Conservation (phyloP, 768 basidiomycete genomes). For the Trametes cubensis region DNA sequence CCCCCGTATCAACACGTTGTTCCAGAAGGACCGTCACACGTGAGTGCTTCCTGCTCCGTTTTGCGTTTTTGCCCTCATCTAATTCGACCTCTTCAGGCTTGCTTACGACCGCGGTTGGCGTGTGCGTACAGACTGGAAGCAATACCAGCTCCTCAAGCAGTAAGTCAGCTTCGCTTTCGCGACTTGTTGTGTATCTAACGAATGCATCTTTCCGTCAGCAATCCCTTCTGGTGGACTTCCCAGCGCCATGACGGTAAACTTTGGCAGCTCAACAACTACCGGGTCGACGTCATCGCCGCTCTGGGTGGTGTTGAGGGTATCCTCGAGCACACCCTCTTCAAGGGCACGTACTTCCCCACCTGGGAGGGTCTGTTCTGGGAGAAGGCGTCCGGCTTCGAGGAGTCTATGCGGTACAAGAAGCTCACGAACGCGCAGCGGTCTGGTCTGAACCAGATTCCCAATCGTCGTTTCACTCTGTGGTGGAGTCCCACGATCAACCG, state of each 20-base stretch:
- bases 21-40: slow-evolving; percentile 98
- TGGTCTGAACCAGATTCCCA: slow-evolving; percentile 96
- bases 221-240: slow-evolving; percentile 99
- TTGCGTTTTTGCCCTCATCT: not conserved
- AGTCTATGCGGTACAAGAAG: slow-evolving; percentile 94
- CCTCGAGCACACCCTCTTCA: slow-evolving; percentile 95
- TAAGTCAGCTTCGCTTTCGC: slow-evolving; percentile 40
- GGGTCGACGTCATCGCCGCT: slow-evolving; percentile 98
- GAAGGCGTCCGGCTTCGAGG: slow-evolving; percentile 96
- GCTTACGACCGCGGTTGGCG: slow-evolving; percentile 99
- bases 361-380: slow-evolving; percentile 99
- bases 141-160: slow-evolving; percentile 93
- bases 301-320: slow-evolving; percentile 96
- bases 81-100: slow-evolving; percentile 47
- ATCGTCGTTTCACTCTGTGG: slow-evolving; percentile 99
- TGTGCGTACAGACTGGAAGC: slow-evolving; percentile 97
- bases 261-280: slow-evolving; percentile 98
- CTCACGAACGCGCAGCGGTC: slow-evolving; percentile 98
- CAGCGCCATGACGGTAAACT: slow-evolving; percentile 96
- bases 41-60: slow-evolving; percentile 38
- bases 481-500: slow-evolving; percentile 99
- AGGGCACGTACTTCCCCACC: slow-evolving; percentile 96
- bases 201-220: slow-evolving; percentile 47
- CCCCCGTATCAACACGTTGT: slow-evolving; percentile 96
- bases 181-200: not conserved